Base-by-base conservation (phyloP, 257 asterid genomes). In the Solanum rostratum region DNA sequence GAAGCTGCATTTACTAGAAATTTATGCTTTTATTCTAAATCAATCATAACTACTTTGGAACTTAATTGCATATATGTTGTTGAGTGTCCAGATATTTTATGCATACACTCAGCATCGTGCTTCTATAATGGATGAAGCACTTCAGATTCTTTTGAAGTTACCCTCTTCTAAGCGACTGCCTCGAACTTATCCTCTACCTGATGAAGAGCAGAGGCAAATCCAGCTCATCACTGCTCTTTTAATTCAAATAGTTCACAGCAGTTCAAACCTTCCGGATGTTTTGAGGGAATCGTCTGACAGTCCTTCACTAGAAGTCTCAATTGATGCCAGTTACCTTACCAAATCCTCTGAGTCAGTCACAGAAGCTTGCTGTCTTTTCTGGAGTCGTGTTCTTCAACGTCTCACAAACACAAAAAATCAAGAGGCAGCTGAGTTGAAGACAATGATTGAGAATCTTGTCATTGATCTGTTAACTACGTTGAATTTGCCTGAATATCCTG, bases 361-460 rank as follows among this genome's bases (percentile, higher is more conserved):
- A 12, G 99, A 97, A 20, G 93, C 98, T 45, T 95, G 99, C 91
- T 94, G 97, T 88, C 97, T 95, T 84, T 97, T 97, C 89, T 97
- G 99, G 99, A 97, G 96, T 88, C 94, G 98, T 90, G 95, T 95
- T 88, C 98, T 97, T 88, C 94, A 97, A 92, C 92, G 99, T 78
- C 90, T 94, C 85, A 86, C 99, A 52, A 94, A 93, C 87, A 87
- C 95, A 46, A 97, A 97, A 88, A 92, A 87, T 86, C 98, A 97
- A 87, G 99, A 97, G 83, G 93, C 97, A 13, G 91, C 98, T 85
- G 99, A 97, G 84, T 84, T 92, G 90, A 97, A 97, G 95, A 80
- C 92, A 84, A 89, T 97, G 85, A 94, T 97, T 91, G 99, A 97
- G 89, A 97, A 97, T 89, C 93, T 97, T 91, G 98, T 97, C 76